Evolutionary conservation across 768 basidiomycete genomes (phyloP).

Genomic region (Mycena capillaripes): DNA sequence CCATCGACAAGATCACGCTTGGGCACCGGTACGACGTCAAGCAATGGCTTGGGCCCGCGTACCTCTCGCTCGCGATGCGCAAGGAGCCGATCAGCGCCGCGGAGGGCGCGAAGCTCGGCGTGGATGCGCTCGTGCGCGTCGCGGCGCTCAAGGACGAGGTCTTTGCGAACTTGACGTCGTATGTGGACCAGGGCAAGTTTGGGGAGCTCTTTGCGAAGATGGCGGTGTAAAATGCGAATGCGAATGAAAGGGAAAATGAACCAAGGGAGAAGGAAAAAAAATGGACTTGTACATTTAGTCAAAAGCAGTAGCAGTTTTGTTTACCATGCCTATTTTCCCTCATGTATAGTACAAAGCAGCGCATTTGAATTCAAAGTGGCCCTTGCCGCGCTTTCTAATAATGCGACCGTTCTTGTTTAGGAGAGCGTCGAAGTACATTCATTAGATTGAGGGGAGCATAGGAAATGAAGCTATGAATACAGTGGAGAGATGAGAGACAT

Average conservation of each 20-base stretch:
- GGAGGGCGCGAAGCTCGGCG: conserved; percentile 48
- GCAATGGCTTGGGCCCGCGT: conserved; percentile 54
- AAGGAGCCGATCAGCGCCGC: conserved; percentile 41
- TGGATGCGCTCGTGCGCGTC: conserved; percentile 48
- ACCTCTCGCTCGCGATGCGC: conserved; percentile 49
- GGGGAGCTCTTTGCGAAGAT: conserved; percentile 29
- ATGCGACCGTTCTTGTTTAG: too few species aligned
- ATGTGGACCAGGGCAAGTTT: conserved; percentile 30
- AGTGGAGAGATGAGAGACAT: not conserved
- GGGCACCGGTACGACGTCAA: conserved; percentile 45
- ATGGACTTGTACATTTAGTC: not conserved
- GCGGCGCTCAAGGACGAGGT: conserved; percentile 50
- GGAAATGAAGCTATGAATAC: not conserved
- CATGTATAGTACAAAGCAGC: not conserved
- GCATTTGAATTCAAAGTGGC: not conserved
- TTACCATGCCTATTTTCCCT: not conserved
- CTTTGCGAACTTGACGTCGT: conserved; percentile 25
- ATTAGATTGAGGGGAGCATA: not conserved
- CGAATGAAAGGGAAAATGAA: not conserved
- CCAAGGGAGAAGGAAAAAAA: not conserved
- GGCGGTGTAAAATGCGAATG: conserved; percentile 10
- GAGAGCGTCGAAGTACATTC: not conserved
- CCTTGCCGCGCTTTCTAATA: not conserved
- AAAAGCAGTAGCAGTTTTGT: not conserved
- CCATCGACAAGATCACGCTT: conserved; percentile 51